These are phyloP conservation scores for Aspergillus melleus DNA, from an alignment of 2,329 filamentous ascomycete genomes.

Conservation along the genomic window DNA sequence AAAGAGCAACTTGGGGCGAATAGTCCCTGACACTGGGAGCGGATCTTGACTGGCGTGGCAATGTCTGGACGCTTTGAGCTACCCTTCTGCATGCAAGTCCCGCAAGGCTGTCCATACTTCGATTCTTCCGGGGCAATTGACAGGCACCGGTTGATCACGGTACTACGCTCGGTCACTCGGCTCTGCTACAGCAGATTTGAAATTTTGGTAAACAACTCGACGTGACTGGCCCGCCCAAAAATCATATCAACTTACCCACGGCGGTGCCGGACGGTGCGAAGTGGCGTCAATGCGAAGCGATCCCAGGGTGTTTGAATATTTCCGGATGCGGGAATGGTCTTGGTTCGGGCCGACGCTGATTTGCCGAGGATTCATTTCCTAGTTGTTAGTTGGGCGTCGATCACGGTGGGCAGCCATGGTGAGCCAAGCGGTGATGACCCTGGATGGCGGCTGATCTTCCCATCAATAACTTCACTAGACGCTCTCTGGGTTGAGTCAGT, in stretches of 20 bases:
- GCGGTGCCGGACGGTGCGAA: too few relatives aligned
- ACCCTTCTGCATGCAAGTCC: not conserved
- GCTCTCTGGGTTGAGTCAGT: too few relatives aligned
- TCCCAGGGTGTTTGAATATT: not conserved
- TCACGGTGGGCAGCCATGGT: not conserved
- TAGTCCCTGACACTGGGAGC: not conserved
- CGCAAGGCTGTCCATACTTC: not conserved
- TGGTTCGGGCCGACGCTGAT: not conserved
- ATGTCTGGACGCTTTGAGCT: slow-evolving; percentile 10
- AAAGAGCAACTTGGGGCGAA: not conserved
- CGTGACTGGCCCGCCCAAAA: not conserved
- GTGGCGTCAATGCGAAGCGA: not conserved
- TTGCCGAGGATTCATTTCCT: not conserved
- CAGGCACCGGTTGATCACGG: not conserved
- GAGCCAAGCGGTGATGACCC: too few relatives aligned
- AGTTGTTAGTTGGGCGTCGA: not conserved
- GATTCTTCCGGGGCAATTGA: not conserved
- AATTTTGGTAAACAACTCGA: not conserved
- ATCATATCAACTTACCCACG: not conserved
- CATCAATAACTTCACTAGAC: too few relatives aligned
- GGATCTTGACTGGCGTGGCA: slow-evolving; percentile 4
- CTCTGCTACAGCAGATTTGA: not conserved
- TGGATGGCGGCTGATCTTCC: too few relatives aligned
- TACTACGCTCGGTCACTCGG: slow-evolving; percentile 7
- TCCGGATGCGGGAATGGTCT: slow-evolving; percentile 6